A percentile compares a stretch with the other conserved stretches of the same genome.
These are phyloP conservation scores for Paraconiothyrium brasiliense DNA, from an alignment of 2,329 filamentous ascomycete genomes.

Conservation along the genomic window DNA sequence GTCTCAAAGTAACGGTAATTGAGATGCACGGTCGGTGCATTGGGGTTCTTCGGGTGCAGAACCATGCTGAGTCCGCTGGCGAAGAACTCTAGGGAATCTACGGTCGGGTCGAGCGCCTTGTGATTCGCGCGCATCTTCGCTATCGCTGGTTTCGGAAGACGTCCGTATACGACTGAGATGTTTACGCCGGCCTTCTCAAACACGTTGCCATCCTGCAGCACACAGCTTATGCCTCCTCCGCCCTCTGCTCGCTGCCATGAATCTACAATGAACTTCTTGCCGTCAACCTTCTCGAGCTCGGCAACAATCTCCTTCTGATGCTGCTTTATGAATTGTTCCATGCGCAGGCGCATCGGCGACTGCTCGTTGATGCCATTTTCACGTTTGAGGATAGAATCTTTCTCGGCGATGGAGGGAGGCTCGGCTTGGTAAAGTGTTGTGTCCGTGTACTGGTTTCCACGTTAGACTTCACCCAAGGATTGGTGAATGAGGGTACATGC, in stretches of 20 bases:
- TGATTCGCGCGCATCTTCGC: conserved; percentile 87
- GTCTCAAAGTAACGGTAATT: conserved; percentile 99
- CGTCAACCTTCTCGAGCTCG: conserved; percentile 85
- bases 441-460: conserved; percentile 40
- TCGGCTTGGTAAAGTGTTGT: conserved; percentile 60
- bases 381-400: conserved; percentile 82
- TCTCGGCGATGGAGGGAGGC: conserved; percentile 78
- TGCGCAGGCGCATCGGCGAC: conserved; percentile 95
- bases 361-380: conserved; percentile 76
- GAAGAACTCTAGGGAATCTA: conserved; percentile 92
- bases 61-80: conserved; percentile 93
- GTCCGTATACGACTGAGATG: conserved; percentile 93
- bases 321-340: conserved; percentile 95
- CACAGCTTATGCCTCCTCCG: conserved; percentile 92
- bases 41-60: conserved; percentile 91
- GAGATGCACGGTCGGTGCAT: conserved; percentile 96
- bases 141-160: conserved; percentile 85
- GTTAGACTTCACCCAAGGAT: not conserved
- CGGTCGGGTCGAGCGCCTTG: conserved; percentile 81
- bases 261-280: conserved; percentile 81
- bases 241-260: conserved; percentile 88
- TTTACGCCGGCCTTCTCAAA: conserved; percentile 99
- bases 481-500: conserved; percentile 49
- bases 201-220: conserved; percentile 93
- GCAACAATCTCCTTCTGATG: conserved; percentile 89